Conservation (phyloP, 805 yeast genomes). For the Barnettozyma pratensis region DNA sequence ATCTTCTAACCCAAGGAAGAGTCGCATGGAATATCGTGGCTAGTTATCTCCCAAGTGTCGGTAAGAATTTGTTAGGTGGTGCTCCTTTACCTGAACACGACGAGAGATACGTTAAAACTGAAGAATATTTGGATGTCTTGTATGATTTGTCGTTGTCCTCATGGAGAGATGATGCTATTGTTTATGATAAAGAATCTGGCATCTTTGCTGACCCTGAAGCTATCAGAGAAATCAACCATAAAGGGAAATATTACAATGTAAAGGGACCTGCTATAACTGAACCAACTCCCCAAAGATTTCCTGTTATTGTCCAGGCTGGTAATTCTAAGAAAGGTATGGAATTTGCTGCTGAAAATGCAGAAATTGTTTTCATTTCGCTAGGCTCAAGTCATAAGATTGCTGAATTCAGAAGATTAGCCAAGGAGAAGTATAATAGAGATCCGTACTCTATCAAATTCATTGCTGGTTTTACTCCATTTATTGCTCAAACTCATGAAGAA, state of each 20-base stretch:
- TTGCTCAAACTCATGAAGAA: slow-evolving; percentile 34
- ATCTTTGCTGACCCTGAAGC: slow-evolving; percentile 30
- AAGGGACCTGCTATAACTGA: slow-evolving; percentile 36
- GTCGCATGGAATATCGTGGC: slow-evolving; percentile 41
- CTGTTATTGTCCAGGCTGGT: slow-evolving; percentile 42
- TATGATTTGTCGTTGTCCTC: slow-evolving; percentile 32
- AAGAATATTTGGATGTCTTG: slow-evolving; percentile 34
- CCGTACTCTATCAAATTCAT: slow-evolving; percentile 33
- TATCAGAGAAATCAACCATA: slow-evolving; percentile 33
- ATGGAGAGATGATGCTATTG: slow-evolving; percentile 33
- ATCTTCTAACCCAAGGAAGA: slow-evolving; percentile 37
- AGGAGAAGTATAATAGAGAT: slow-evolving; percentile 30
- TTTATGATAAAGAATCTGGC: slow-evolving; percentile 15
- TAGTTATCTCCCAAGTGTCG: slow-evolving; percentile 34
- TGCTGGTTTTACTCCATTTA: slow-evolving; percentile 27
- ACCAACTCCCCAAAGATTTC: slow-evolving; percentile 40
- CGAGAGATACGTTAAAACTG: slow-evolving; percentile 33
- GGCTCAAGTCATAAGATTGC: slow-evolving; percentile 27
- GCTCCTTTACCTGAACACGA: slow-evolving; percentile 31
- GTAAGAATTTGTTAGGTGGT: slow-evolving; percentile 30
- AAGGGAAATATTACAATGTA: slow-evolving; percentile 35
- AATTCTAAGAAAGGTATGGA: slow-evolving; percentile 35
- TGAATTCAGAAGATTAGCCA: slow-evolving; percentile 29
- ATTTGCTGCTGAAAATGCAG: slow-evolving; percentile 40
- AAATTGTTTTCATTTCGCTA: slow-evolving; percentile 33